These are phyloP conservation scores for Westerdykella ornata DNA, from an alignment of 2,329 filamentous ascomycete genomes.

Conservation along the genomic window DNA sequence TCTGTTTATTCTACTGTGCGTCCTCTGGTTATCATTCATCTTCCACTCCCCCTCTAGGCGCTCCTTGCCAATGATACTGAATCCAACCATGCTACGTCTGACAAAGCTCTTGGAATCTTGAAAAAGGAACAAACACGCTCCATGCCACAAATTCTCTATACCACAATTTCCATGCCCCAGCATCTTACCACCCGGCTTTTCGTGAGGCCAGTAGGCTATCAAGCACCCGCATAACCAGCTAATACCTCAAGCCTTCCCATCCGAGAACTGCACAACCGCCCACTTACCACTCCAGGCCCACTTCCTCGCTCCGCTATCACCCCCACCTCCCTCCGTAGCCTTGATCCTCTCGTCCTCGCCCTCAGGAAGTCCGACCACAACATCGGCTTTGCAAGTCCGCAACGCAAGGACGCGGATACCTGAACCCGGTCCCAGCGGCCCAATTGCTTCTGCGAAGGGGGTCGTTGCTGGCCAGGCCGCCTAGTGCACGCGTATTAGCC, in stretches of 20 bases:
- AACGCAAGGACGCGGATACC: slow-evolving; percentile 80
- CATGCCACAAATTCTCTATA: no score
- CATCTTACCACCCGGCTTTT: no score
- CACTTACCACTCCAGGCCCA: slow-evolving; percentile 97
- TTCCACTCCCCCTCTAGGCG: no score
- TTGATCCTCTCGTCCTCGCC: slow-evolving; percentile 79
- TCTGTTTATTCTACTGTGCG: no score
- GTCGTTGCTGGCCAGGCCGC: slow-evolving; percentile 80
- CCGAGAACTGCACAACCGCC: slow-evolving; percentile 83
- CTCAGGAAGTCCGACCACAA: slow-evolving; percentile 77
- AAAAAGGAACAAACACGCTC: no score
- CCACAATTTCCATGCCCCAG: no score
- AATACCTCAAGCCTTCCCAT: slow-evolving; percentile 49
- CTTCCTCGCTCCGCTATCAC: slow-evolving; percentile 62
- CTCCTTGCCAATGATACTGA: no score
- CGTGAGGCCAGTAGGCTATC: no score
- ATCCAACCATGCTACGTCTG: no score
- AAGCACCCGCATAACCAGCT: no score
- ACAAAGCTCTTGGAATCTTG: no score
- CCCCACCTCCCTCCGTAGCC: slow-evolving; percentile 61
- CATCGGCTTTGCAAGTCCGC: slow-evolving; percentile 93
- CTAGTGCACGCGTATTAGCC: slow-evolving; percentile 39
- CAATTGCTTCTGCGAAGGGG: slow-evolving; percentile 75
- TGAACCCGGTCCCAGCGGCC: slow-evolving; percentile 73
- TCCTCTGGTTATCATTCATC: no score